Conservation (phyloP, 129 eudicot species). For the Arctium minus region DNA sequence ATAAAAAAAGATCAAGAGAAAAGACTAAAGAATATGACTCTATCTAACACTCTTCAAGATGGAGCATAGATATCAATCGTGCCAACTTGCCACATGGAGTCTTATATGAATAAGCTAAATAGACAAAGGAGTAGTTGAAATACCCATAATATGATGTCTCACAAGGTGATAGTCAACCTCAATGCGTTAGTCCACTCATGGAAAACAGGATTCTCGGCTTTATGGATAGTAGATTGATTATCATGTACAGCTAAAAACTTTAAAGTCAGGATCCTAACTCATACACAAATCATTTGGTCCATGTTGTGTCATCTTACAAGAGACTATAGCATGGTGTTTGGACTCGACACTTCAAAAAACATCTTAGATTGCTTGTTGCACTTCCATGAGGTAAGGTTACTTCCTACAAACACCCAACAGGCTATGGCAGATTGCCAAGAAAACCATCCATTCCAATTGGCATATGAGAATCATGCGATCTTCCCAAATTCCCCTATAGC, state of each 20-base stretch:
- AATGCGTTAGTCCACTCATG: neutral
- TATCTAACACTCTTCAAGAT: neutral
- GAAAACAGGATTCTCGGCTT: no score
- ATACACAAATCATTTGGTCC: neutral
- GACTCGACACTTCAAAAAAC: no score
- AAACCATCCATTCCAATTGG: no score
- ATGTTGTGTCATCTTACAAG: no score
- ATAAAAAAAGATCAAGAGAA: neutral
- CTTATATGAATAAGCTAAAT: neutral
- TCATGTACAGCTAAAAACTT: neutral
- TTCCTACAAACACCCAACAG: no score
- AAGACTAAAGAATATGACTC: neutral
- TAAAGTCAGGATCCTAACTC: neutral
- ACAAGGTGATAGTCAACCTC: neutral
- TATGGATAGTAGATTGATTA: neutral
- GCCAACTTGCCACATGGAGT: neutral
- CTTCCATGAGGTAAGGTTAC: no score
- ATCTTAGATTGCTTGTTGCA: no score
- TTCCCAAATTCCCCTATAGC: no score
- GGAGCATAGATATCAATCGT: neutral
- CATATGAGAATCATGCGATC: no score
- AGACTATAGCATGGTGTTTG: no score
- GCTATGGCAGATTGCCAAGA: no score
- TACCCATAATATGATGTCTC: neutral
- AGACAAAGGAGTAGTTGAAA: neutral